Base-by-base conservation (phyloP, 495 filamentous ascomycete species). In the Aspergillus bridgeri region DNA sequence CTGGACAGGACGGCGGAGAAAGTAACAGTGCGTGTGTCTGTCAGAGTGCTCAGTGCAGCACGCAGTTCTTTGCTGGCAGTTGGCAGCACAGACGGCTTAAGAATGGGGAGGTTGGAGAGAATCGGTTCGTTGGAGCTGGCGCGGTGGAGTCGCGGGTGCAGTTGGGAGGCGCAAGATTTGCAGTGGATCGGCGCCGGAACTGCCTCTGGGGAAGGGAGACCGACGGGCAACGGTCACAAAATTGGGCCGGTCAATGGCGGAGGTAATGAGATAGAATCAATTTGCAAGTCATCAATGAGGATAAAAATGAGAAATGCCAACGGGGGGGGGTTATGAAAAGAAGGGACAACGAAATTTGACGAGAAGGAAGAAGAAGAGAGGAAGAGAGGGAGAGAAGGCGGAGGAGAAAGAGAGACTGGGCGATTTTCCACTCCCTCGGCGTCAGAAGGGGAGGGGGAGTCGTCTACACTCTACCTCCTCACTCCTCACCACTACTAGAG, bases 41-140 rank as follows among this genome's bases (percentile, higher is more conserved):
- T 6, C 27, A 7, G 25, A 27, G 6, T 1, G 11, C 25, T 38
- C 6, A 38, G 27, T 38, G 25, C 29, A 21, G 20, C 29, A 52
- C 42, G 29, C 29, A 17, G 11, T 13, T 38, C 50, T 52, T 47
- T 47, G 29, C 42, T 42, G 42, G 18, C 29, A 42, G 50, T 18
- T 11, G 2, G 50, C 42, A 24, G 52, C 52, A 54, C 52, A 42
- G 52, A 54, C 52, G 19, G 22, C 52, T 22, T 21, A 22, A 52
- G 13, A 22, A 42, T 5, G 11, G 22, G 50, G 50, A 52, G 50
- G 50, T 52, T 52, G 50, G 33, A 42, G 33, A 8, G 33, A 52
- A 52, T 52, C 42, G 53, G 53, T 56, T 56, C 53, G 53, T 56
- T 15, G 24, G 53, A 56, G 42, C 9, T 46, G 53, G 42, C 29